Evolutionary conservation across 2,329 filamentous ascomycete species (phyloP).

Genomic region (Alternaria sp.): DNA sequence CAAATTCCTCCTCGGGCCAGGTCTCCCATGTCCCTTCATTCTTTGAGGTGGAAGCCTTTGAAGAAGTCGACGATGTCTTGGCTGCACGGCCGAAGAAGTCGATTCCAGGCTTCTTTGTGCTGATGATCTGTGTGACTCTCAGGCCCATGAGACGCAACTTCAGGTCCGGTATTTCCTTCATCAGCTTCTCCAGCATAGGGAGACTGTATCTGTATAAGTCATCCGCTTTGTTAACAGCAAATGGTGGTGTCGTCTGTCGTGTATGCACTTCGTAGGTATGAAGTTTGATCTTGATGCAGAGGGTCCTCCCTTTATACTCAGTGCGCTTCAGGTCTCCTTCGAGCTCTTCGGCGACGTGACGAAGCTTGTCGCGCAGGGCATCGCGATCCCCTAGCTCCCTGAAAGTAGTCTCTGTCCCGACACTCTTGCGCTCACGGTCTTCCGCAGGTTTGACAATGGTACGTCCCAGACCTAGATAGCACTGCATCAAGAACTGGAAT

Average conservation of each 20-base stretch:
- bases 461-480: constrained; percentile 85
- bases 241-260: constrained; percentile 78
- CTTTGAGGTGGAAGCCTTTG: constrained; percentile 22
- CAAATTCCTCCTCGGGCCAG: constrained; percentile 73
- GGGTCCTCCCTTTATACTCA: constrained; percentile 86
- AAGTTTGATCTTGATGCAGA: constrained; percentile 91
- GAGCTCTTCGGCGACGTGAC: constrained; percentile 82
- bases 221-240: constrained; percentile 75
- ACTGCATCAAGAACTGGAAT: constrained; percentile 83
- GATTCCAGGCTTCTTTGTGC: constrained; percentile 80
- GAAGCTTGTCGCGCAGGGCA: constrained; percentile 78
- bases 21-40: constrained; percentile 67
- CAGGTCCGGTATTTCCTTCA: constrained; percentile 82
- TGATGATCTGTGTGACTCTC: constrained; percentile 85
- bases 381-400: constrained; percentile 75
- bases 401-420: constrained; percentile 94
- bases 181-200: constrained; percentile 83
- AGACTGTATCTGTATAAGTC: constrained; percentile 85
- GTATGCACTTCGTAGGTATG: constrained; percentile 94
- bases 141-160: constrained; percentile 87
- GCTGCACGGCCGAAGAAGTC: constrained; percentile 76
- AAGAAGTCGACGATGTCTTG: constrained; percentile 19
- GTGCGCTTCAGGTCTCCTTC: constrained; percentile 84
- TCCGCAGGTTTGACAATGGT: constrained; percentile 87
- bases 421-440: constrained; percentile 89